These are phyloP conservation scores for Pyrenochaeta sp. DNA, from an alignment of 2,329 filamentous ascomycete genomes.

Conservation along the genomic window DNA sequence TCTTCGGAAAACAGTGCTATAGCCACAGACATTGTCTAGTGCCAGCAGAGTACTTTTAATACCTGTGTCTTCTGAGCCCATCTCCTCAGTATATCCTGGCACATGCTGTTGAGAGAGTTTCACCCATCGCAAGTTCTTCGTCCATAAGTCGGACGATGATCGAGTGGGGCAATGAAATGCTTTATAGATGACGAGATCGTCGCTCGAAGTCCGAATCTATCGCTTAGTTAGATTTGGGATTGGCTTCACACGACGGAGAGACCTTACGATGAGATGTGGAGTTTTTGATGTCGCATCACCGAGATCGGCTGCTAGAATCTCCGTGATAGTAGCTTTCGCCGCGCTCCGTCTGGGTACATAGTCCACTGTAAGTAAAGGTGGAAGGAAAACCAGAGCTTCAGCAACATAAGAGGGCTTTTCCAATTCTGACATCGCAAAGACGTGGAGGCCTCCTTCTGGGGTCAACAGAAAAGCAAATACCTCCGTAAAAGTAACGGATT, in stretches of 20 bases:
- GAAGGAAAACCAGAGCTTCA: slow-evolving; percentile 79
- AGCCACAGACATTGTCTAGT: slow-evolving; percentile 74
- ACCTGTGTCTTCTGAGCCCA: slow-evolving; percentile 57
- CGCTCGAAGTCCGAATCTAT: slow-evolving; percentile 77
- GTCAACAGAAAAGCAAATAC: slow-evolving; percentile 81
- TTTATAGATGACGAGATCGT: slow-evolving; percentile 88
- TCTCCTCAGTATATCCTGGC: slow-evolving; percentile 64
- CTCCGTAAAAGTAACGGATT: slow-evolving; percentile 65
- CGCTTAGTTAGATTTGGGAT: slow-evolving; percentile 11
- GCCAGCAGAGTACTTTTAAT: slow-evolving; percentile 61
- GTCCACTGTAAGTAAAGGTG: slow-evolving; percentile 76
- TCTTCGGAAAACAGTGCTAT: slow-evolving; percentile 82
- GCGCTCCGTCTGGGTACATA: slow-evolving; percentile 74
- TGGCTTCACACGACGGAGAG: background rate
- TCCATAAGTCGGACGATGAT: slow-evolving; percentile 56
- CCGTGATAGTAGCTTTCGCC: slow-evolving; percentile 75
- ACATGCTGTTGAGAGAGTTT: slow-evolving; percentile 76
- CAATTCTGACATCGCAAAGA: slow-evolving; percentile 80
- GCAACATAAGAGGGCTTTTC: slow-evolving; percentile 75
- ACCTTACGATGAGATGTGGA: slow-evolving; percentile 81
- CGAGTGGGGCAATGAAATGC: slow-evolving; percentile 67
- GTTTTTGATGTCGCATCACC: slow-evolving; percentile 75
- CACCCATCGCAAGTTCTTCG: slow-evolving; percentile 73
- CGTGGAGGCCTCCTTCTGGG: slow-evolving; percentile 75
- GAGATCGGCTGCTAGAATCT: slow-evolving; percentile 84